A percentile compares a stretch with the other conserved stretches of the same genome.
These are phyloP conservation scores for Leishmania amazonensis DNA, from an alignment of 208 protist genomes.

Conservation along the genomic window DNA sequence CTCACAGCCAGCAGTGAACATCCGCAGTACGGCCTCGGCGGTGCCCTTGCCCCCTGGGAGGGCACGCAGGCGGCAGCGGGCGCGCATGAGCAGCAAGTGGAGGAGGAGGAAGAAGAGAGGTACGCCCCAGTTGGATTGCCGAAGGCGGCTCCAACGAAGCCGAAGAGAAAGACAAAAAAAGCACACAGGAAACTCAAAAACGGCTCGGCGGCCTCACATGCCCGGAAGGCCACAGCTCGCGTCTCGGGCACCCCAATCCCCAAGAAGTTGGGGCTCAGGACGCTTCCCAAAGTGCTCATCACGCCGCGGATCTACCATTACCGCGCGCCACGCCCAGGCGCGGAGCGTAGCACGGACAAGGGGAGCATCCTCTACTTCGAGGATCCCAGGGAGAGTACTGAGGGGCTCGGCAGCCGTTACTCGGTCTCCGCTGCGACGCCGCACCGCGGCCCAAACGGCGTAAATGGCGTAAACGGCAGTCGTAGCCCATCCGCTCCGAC, in stretches of 20 bases:
- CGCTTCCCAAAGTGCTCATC: slow-evolving; percentile 32
- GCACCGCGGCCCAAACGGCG: neutral
- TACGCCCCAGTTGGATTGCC: neutral
- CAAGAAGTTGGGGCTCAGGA: neutral
- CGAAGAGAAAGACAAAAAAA: slow-evolving; percentile 1
- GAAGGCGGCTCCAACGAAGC: neutral
- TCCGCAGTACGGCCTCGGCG: slow-evolving; percentile 5
- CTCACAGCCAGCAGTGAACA: neutral
- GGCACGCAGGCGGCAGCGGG: neutral
- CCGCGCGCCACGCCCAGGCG: slow-evolving; percentile 40
- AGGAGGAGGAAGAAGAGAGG: neutral
- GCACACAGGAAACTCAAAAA: neutral
- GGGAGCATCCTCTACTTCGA: slow-evolving; percentile 3
- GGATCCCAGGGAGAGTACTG: neutral
- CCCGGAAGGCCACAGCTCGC: no score
- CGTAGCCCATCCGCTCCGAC: slow-evolving; percentile 1
- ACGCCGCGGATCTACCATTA: slow-evolving; percentile 38
- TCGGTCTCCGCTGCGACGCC: neutral
- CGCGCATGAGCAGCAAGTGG: neutral
- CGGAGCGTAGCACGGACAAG: slow-evolving; percentile 11
- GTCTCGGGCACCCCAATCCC: neutral
- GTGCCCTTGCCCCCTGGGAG: neutral
- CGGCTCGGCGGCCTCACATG: neutral
- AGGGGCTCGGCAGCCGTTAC: neutral
- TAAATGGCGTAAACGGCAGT: neutral